phyloP scores from a whole-genome alignment of 1,284 basidiomycete species.

The Fomitopsis pinicola region DNA sequence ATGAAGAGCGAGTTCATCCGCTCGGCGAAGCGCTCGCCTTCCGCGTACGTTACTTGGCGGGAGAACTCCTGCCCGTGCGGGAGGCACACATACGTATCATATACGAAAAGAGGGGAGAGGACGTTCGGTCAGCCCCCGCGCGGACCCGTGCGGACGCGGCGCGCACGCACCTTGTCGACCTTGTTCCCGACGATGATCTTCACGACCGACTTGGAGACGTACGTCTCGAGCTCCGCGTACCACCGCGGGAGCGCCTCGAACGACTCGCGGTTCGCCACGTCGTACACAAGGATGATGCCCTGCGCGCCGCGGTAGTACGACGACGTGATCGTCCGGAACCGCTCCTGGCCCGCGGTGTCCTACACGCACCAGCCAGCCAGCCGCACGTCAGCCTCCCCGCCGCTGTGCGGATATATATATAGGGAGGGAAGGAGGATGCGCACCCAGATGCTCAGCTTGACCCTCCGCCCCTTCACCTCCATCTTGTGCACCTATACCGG shows the following conservation, averaged over 20 bases:
- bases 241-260: slow-evolving; percentile 92
- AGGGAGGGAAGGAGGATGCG: slow-evolving; percentile 8
- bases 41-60: slow-evolving; percentile 77
- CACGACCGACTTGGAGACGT: slow-evolving; percentile 84
- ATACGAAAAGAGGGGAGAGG: not conserved
- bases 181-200: slow-evolving; percentile 97
- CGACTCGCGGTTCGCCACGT: slow-evolving; percentile 86
- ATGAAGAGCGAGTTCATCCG: slow-evolving; percentile 83
- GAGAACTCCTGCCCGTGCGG: slow-evolving; percentile 68
- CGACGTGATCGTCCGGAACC: slow-evolving; percentile 88
- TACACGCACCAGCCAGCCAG: slow-evolving; percentile 24
- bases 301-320: slow-evolving; percentile 93
- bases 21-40: slow-evolving; percentile 80
- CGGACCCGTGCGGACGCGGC: not conserved
- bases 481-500: slow-evolving; percentile 69
- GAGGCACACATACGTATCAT: not conserved
- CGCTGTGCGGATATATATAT: too few species aligned
- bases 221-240: slow-evolving; percentile 94
- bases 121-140: not conserved
- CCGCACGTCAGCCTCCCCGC: not conserved
- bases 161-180: slow-evolving; percentile 75
- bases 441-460: slow-evolving; percentile 84
- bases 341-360: slow-evolving; percentile 91
- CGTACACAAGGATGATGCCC: slow-evolving; percentile 94
- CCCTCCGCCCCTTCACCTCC: slow-evolving; percentile 74